Evolutionary conservation across 2,329 filamentous ascomycete species (phyloP), one percentile per base, ranked within the genome.

Genomic region (Endoconidiophora polonica): DNA sequence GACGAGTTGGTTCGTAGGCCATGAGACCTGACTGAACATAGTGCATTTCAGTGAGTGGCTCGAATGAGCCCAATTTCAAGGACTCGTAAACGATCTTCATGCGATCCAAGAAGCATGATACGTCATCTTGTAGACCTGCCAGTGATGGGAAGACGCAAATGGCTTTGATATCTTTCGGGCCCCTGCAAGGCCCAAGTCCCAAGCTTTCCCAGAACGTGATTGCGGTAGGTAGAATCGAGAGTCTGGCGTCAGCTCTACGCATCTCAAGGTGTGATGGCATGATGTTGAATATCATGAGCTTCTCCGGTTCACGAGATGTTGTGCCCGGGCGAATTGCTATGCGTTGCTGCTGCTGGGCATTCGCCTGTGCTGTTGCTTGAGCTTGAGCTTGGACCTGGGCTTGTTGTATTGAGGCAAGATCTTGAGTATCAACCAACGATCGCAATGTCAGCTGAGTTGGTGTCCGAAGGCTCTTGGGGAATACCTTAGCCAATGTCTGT

Each of bases 171-270:
- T 90, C 76, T 61, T 93, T 93, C 5, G 69, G 59, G 0, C 83
- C 82, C 52, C 76, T 76, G 6, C 76, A 76, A 3, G 86, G 86
- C 1, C 77, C 77, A 1, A 94, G 69, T 0, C 84, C 83, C 16
- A 93, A 66, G 44, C 80, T 79, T 59, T 91, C 85, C 86, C 86
- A 93, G 59, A 91, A 94, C 1, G 73, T 67, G 18, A 90, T 67
- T 0, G 83, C 81, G 0, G 84, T 76, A 2, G 86, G 83, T 20
- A 90, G 68, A 38, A 93, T 69, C 9, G 86, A 85, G 50, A 87
- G 73, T 44, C 74, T 75, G 1, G 72, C 71, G 38, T 86, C 81
- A 18, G 78, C 75, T 48, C 85, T 73, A 45, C 80, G 79, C 9
- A 93, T 68, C 56, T 85, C 79, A 37, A 91, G 66, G 58, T 84